Conservation (phyloP, 2,329 filamentous ascomycete species). For the Metarhizium sp. region DNA sequence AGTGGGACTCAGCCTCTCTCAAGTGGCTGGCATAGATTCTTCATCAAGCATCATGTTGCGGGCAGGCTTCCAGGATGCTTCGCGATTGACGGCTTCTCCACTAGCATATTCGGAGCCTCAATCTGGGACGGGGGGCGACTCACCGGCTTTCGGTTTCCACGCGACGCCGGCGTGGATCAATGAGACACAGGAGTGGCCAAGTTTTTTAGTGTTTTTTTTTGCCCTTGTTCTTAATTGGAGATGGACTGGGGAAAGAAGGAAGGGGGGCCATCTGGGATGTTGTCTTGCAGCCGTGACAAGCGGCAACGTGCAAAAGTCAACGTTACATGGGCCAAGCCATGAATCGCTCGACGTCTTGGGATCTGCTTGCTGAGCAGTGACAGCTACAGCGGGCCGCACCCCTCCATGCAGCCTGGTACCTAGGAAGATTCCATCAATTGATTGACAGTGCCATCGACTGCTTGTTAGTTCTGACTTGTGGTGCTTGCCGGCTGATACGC, state of each 20-base stretch:
- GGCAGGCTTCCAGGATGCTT: background rate
- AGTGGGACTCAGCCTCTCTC: no score
- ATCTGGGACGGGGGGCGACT: background rate
- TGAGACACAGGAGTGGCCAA: background rate
- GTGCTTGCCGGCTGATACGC: background rate
- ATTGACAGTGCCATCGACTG: no score
- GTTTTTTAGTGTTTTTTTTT: background rate
- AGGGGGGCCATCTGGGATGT: no score
- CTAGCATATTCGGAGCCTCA: background rate
- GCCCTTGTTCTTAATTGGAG: background rate
- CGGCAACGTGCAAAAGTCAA: slow-evolving; percentile 6
- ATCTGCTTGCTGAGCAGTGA: no score
- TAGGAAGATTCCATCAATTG: no score
- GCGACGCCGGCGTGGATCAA: background rate
- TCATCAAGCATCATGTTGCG: no score
- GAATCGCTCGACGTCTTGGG: background rate
- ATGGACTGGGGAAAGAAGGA: no score
- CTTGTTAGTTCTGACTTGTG: background rate
- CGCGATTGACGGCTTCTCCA: background rate
- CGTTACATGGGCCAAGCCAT: slow-evolving; percentile 7
- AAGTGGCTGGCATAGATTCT: no score
- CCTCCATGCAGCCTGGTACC: no score
- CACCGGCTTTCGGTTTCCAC: background rate
- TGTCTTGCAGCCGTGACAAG: no score
- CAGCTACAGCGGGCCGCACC: no score